Evolutionary conservation across 2,329 filamentous ascomycete species (phyloP), one percentile per base, ranked within the genome.

Genomic region (Teratosphaeria nubilosa): DNA sequence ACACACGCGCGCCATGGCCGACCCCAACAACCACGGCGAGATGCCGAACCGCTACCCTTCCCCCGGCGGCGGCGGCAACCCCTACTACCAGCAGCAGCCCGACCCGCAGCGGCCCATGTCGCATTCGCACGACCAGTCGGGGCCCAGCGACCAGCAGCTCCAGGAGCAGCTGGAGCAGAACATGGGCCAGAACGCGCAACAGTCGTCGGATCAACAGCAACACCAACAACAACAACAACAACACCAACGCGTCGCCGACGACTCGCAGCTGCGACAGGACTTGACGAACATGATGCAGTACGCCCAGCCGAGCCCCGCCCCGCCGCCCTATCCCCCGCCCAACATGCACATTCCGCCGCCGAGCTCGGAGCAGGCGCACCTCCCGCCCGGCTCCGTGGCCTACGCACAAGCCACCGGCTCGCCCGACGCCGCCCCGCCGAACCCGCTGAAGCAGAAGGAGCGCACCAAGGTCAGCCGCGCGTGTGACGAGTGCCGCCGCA

Each of bases 401-500:
- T 57, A 51, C 27, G 56, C 56, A n/a, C 56, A 57, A 20, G 56
- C 56, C 11, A 37, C n/a, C 20, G 41, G 31, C 22, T 53, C 56
- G 11, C 25, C 51, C 20, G 30, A 37, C 34, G 56, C 56, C 25
- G 37, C 34, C 14, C 56, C 56, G 32, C 30, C 56, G 14, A 45
- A 57, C 20, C 51, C 56, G 1, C 11, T 56, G 7, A 37, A 34
- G 34, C 50, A 57, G 50, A 57, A 54, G 22, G 94, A 94, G 71
- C 80, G 90, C 59, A 88, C 87, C 5, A 95, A 95, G 72, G 90
- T 94, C 5, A 95, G 90, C 11, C 82, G 90, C 41, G 91, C 90
- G 1, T 96, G 90, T 67, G 90, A 96, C 69, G 90, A 95, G 70
- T 95, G 90, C 70, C 82, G 91, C 51, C 82, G 90, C 57, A 95